These are phyloP conservation scores for Prototheca wickerhamii DNA, from an alignment of 163 green algal species.

Conservation along the genomic window DNA sequence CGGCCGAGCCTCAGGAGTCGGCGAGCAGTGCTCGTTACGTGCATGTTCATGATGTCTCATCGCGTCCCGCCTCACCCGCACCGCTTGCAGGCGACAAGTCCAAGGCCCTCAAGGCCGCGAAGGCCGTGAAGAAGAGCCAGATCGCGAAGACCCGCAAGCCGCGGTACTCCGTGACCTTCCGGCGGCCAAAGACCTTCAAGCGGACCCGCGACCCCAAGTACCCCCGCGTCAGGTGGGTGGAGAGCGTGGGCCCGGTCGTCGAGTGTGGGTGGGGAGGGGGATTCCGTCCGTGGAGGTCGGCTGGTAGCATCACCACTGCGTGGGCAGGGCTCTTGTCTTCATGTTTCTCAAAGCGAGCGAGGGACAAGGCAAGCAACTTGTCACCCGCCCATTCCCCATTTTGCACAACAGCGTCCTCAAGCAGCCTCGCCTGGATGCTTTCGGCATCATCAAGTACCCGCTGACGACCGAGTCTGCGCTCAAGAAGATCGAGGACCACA, in stretches of 20 bases:
- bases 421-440: slow-evolving; percentile 65
- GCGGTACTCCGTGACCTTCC: slow-evolving; percentile 74
- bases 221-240: slow-evolving; percentile 61
- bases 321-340: not conserved
- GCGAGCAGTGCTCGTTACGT: too few species aligned
- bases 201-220: slow-evolving; percentile 75
- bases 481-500: slow-evolving; percentile 99
- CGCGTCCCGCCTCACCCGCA: not conserved
- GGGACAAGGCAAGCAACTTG: not conserved
- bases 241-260: not conserved
- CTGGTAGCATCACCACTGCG: too few species aligned
- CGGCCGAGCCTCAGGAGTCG: too few species aligned
- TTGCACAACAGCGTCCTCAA: not conserved
- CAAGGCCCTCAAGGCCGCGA: slow-evolving; percentile 67
- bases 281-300: not conserved
- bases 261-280: not conserved
- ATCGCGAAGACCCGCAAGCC: slow-evolving; percentile 73
- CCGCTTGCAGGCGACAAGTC: slow-evolving; percentile 30
- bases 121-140: slow-evolving; percentile 78
- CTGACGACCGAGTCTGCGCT: slow-evolving; percentile 98
- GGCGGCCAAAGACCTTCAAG: slow-evolving; percentile 82
- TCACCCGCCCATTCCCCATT: too few species aligned
- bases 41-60: not conserved
- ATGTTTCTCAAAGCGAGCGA: not conserved
- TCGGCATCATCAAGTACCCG: slow-evolving; percentile 91